Evolutionary conservation across 345 rosid genomes (phyloP).

Genomic region (Boechera stricta): DNA sequence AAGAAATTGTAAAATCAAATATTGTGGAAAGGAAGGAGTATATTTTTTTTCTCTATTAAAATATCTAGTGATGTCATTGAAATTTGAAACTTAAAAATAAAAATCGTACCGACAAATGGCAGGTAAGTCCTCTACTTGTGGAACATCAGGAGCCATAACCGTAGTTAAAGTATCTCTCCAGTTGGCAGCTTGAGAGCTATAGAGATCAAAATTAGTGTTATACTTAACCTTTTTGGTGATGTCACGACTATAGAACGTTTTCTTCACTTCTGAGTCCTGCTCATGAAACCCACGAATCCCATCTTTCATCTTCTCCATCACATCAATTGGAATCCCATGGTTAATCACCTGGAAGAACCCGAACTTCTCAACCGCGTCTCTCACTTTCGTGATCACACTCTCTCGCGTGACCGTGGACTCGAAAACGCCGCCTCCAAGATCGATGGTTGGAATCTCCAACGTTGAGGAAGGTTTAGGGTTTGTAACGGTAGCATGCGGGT

Average conservation of each 20-base stretch:
- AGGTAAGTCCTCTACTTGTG: constrained; percentile 42
- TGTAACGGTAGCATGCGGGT: background rate
- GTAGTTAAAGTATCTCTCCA: constrained; percentile 49
- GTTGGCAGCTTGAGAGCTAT: constrained; percentile 27
- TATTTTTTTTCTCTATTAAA: background rate
- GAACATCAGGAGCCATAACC: constrained; percentile 39
- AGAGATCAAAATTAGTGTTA: constrained; percentile 41
- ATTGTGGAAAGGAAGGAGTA: too few species aligned
- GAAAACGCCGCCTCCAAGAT: constrained; percentile 26
- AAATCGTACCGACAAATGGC: constrained; percentile 36
- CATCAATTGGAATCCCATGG: constrained; percentile 29
- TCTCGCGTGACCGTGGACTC: constrained; percentile 9
- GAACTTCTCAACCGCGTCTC: constrained; percentile 22
- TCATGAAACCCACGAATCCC: constrained; percentile 40
- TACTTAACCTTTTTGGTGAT: constrained; percentile 6
- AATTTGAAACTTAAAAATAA: too few species aligned
- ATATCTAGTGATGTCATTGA: too few species aligned
- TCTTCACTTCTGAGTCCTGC: constrained; percentile 34
- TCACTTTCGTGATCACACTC: constrained; percentile 20
- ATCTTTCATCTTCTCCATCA: constrained; percentile 11
- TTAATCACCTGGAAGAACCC: constrained; percentile 39
- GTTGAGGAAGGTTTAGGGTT: constrained; percentile 15
- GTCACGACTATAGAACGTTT: constrained; percentile 28
- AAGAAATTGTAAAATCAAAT: too few species aligned
- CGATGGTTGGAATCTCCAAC: constrained; percentile 21